Conservation (phyloP, 164 flowering plant genomes). For the Stephania japonica region DNA sequence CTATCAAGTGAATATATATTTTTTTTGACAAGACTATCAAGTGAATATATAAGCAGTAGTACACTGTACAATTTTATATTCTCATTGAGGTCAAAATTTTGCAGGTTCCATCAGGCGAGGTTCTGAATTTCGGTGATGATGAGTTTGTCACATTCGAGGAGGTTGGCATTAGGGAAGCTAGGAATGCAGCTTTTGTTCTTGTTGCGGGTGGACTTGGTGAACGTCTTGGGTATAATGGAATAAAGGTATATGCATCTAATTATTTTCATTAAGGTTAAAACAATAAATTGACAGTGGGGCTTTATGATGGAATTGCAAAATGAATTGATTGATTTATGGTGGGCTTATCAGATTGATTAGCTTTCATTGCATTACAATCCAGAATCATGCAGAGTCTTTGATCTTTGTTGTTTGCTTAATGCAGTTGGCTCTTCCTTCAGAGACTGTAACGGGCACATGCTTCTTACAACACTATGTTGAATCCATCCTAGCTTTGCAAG, state of each 20-base stretch:
- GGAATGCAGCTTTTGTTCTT: slow-evolving; percentile 89
- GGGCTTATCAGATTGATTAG: not conserved
- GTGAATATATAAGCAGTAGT: too few species aligned
- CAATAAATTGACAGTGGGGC: too few species aligned
- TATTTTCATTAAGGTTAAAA: not conserved
- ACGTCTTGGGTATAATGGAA: slow-evolving; percentile 97
- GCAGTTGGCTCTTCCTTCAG: slow-evolving; percentile 89
- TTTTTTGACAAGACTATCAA: too few species aligned
- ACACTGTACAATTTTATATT: too few species aligned
- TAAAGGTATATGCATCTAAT: slow-evolving; percentile 51
- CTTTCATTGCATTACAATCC: not conserved
- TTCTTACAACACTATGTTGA: slow-evolving; percentile 87
- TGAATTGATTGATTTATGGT: not conserved
- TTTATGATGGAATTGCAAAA: not conserved
- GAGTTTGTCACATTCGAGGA: slow-evolving; percentile 69
- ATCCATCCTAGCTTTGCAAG: slow-evolving; percentile 76
- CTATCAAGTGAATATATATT: too few species aligned
- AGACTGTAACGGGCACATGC: slow-evolving; percentile 70
- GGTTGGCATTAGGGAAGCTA: slow-evolving; percentile 65
- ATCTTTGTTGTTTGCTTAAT: slow-evolving; percentile 11
- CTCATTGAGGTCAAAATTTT: slow-evolving; percentile 10
- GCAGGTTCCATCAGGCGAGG: slow-evolving; percentile 95
- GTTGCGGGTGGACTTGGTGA: slow-evolving; percentile 99
- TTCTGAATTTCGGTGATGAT: slow-evolving; percentile 64
- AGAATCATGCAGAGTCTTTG: not conserved